Conservation (phyloP, 164 flowering plant genomes). For the Protea cynaroides region DNA sequence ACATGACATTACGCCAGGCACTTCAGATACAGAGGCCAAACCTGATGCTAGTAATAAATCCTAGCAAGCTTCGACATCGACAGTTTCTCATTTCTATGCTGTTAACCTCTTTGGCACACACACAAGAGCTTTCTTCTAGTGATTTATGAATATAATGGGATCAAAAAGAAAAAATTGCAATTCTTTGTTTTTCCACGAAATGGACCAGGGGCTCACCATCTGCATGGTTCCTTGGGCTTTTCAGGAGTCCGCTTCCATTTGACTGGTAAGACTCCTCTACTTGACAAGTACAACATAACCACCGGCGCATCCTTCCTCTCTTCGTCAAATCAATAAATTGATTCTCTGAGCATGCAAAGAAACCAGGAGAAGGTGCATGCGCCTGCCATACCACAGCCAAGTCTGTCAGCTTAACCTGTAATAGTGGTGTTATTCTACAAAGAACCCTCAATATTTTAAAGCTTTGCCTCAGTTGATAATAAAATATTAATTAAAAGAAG, state of each 20-base stretch:
- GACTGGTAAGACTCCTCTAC: conserved; percentile 46
- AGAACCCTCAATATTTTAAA: not conserved
- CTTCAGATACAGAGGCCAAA: too few relatives aligned
- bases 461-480: not conserved
- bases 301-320: conserved; percentile 56
- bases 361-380: conserved; percentile 45
- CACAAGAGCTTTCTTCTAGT: too few relatives aligned
- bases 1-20: too few relatives aligned
- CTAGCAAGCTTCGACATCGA: too few relatives aligned
- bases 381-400: conserved; percentile 29
- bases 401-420: not conserved
- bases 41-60: too few relatives aligned
- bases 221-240: conserved; percentile 35
- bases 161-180: too few relatives aligned
- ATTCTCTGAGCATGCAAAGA: conserved; percentile 40
- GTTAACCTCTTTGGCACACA: too few relatives aligned
- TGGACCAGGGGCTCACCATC: conserved; percentile 34
- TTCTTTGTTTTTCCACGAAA: not conserved
- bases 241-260: conserved; percentile 40
- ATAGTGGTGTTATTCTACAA: not conserved
- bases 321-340: conserved; percentile 33
- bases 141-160: too few relatives aligned
- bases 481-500: not conserved
- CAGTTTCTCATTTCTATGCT: too few relatives aligned
- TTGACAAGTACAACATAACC: conserved; percentile 65